These are phyloP conservation scores for Boechera stricta DNA, from an alignment of 345 rosid genomes.

Conservation along the genomic window DNA sequence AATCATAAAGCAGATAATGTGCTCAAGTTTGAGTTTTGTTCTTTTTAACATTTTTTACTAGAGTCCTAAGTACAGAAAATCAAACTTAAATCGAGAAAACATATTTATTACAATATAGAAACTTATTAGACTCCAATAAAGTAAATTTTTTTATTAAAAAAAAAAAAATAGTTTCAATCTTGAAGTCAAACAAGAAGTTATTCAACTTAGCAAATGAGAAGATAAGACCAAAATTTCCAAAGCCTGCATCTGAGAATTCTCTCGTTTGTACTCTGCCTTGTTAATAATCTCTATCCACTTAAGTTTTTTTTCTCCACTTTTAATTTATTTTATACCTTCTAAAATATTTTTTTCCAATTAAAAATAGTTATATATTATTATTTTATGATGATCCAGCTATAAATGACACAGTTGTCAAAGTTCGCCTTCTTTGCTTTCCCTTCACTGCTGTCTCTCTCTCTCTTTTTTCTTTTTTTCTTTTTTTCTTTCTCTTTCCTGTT, in stretches of 20 bases:
- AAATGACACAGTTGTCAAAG: conserved; percentile 50
- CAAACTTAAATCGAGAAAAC: not conserved
- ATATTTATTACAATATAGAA: not conserved
- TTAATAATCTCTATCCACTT: conserved; percentile 28
- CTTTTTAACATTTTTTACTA: not conserved
- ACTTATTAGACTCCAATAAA: not conserved
- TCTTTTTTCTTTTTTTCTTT: conserved; percentile 12
- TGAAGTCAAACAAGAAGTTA: conserved; percentile 29
- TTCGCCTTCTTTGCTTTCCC: conserved; percentile 53
- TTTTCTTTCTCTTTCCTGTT: conserved; percentile 40
- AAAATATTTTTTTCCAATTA: not conserved
- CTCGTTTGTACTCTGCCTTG: conserved; percentile 12
- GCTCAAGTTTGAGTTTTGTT: not conserved
- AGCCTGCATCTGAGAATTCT: conserved; percentile 15
- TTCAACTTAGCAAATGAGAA: conserved; percentile 16
- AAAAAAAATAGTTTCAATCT: not conserved
- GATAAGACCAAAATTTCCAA: conserved; percentile 11
- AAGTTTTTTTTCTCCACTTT: not conserved
- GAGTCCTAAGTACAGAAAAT: not conserved
- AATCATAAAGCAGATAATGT: not conserved
- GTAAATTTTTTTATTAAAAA: not conserved
- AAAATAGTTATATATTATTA: not conserved
- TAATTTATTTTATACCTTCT: not conserved
- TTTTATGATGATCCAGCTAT: conserved; percentile 41
- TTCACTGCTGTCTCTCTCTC: conserved; percentile 50